Evolutionary conservation across 148 eudicot species (phyloP).

Genomic region (Talinum fruticosum): DNA sequence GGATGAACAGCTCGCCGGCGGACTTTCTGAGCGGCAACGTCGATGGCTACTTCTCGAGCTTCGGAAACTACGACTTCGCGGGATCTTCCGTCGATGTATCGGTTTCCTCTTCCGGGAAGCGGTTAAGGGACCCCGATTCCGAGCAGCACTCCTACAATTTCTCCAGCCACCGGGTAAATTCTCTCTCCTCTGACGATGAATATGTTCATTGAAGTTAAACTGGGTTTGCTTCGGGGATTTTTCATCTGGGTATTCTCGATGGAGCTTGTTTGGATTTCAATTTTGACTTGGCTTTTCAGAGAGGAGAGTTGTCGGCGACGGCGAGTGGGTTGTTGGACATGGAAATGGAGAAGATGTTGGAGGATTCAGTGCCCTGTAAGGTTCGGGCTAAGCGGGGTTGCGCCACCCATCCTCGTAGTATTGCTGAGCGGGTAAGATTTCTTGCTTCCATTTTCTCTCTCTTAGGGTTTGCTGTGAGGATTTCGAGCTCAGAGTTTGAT

Average conservation of each 20-base stretch:
- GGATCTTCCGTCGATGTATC: slow-evolving; percentile 36
- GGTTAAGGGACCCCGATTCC: slow-evolving; percentile 48
- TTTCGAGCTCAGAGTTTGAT: not conserved
- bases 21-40: slow-evolving; percentile 52
- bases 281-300: slow-evolving; percentile 6
- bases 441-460: not conserved
- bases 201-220: not conserved
- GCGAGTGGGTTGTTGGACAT: slow-evolving; percentile 59
- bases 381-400: slow-evolving; percentile 97
- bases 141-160: slow-evolving; percentile 30
- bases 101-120: slow-evolving; percentile 35
- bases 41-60: slow-evolving; percentile 58
- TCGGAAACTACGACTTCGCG: slow-evolving; percentile 37
- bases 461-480: not conserved
- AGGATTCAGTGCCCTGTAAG: slow-evolving; percentile 83
- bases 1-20: slow-evolving; percentile 88
- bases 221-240: too few relatives aligned
- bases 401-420: slow-evolving; percentile 99
- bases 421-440: slow-evolving; percentile 77
- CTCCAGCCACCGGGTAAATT: slow-evolving; percentile 36
- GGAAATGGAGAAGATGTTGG: slow-evolving; percentile 88
- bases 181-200: not conserved
- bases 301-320: slow-evolving; percentile 35
- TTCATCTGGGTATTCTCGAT: slow-evolving; percentile 3
- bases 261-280: not conserved